Evolutionary conservation across 257 asterid genomes (phyloP).

Genomic region (Rauvolfia tetraphylla): DNA sequence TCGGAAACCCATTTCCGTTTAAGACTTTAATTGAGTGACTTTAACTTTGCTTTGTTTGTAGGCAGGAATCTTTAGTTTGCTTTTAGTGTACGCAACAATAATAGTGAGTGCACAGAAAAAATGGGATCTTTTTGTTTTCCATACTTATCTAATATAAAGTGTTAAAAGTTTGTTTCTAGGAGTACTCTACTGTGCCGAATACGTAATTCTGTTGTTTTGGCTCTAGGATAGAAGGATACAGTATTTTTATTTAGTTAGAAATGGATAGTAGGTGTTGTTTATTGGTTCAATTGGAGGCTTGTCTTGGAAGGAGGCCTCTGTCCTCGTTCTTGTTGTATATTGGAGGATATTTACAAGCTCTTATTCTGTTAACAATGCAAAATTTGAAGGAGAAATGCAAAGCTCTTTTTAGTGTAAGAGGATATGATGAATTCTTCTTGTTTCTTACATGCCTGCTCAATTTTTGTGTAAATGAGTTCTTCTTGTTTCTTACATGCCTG

Average conservation of each 20-base stretch:
- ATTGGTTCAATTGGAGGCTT: slow-evolving; percentile 32
- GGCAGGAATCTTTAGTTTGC: slow-evolving; percentile 59
- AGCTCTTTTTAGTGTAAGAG: slow-evolving; percentile 43
- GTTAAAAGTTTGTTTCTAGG: slow-evolving; percentile 23
- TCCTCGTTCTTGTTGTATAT: slow-evolving; percentile 31
- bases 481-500: background rate
- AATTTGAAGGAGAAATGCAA: slow-evolving; percentile 44
- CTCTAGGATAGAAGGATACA: slow-evolving; percentile 26
- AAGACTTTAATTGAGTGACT: slow-evolving; percentile 20
- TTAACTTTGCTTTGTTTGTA: slow-evolving; percentile 32
- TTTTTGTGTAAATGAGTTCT: slow-evolving; percentile 6
- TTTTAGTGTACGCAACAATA: slow-evolving; percentile 54
- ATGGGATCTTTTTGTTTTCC: slow-evolving; percentile 24
- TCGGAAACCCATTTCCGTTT: slow-evolving; percentile 10
- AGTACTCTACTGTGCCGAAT: slow-evolving; percentile 13
- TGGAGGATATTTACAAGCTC: slow-evolving; percentile 30
- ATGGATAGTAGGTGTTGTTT: slow-evolving; percentile 34
- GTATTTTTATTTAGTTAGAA: slow-evolving; percentile 13
- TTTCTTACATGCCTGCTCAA: background rate
- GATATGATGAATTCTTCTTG: slow-evolving; percentile 18
- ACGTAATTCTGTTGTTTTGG: slow-evolving; percentile 22
- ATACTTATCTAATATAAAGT: slow-evolving; percentile 21
- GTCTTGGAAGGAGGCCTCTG: slow-evolving; percentile 33
- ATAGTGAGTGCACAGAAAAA: slow-evolving; percentile 20
- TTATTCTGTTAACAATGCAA: slow-evolving; percentile 34